Evolutionary conservation across 495 filamentous ascomycete species (phyloP).

Genomic region (Oleoguttula mirabilis): DNA sequence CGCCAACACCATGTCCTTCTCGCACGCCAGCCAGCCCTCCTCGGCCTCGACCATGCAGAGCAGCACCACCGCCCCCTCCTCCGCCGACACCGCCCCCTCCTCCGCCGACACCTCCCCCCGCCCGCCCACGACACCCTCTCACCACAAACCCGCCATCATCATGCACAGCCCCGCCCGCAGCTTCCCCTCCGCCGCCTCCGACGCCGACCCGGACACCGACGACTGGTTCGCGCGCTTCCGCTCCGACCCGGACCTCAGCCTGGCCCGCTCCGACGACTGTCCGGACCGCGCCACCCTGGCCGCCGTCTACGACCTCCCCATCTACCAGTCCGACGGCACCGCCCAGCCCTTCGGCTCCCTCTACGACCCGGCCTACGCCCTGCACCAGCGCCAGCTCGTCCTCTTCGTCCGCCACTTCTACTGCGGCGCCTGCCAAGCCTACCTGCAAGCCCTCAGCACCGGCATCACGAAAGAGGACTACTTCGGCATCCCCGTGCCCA

Average conservation of each 20-base stretch:
- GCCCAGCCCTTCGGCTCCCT: slow-evolving; percentile 53
- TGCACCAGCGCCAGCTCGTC: slow-evolving; percentile 45
- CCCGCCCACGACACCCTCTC: slow-evolving; percentile 4
- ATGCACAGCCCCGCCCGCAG: too few relatives aligned
- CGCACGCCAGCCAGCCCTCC: slow-evolving; percentile 5
- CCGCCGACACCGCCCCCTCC: neutral
- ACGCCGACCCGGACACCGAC: too few relatives aligned
- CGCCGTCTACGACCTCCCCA: slow-evolving; percentile 35
- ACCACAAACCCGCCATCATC: neutral
- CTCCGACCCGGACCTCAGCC: slow-evolving; percentile 7
- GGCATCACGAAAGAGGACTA: slow-evolving; percentile 52
- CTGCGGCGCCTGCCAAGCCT: slow-evolving; percentile 55
- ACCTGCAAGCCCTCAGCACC: slow-evolving; percentile 12
- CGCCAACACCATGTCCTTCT: neutral
- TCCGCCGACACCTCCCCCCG: neutral
- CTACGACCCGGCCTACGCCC: slow-evolving; percentile 42
- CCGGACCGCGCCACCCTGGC: slow-evolving; percentile 18
- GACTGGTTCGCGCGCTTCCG: slow-evolving; percentile 14
- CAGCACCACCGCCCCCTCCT: neutral
- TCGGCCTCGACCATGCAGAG: slow-evolving; percentile 1
- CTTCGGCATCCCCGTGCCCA: slow-evolving; percentile 50
- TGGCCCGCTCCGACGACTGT: slow-evolving; percentile 7
- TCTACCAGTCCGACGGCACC: slow-evolving; percentile 55
- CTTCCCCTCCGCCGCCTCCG: neutral
- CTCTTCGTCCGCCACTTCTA: slow-evolving; percentile 86